Evolutionary conservation across 768 basidiomycete species (phyloP), one percentile per base, ranked within the genome.

Genomic region (Psilocybe sp.): DNA sequence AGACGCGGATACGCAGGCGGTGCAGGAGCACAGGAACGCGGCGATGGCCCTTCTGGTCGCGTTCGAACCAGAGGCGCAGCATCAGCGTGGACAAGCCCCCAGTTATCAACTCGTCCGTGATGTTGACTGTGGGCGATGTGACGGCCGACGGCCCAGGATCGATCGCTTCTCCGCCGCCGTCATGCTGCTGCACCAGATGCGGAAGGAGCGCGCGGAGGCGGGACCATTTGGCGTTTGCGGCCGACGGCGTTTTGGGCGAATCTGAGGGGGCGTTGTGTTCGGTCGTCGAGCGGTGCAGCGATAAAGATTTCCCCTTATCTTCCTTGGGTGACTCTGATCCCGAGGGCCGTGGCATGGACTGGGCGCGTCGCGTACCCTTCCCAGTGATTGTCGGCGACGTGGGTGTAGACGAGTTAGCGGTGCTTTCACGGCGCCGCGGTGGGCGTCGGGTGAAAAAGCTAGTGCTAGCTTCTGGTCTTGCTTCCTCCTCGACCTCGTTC

Each of bases 11-110:
- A 35, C 91, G 80, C 41, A 95, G 73, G 19, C 90, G 82, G 62
- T 93, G 86, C 46, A 94, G 75, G 42, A 93, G 72, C 28, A 85
- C 67, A 5, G 89, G 87, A n/a, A 92, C 73, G 16, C 92, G 82
- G n/a, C 90, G 74, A 48, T 85, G 80, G n/a, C 74, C 82, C 57
- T 84, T 85, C 68, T 95, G 92, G 63, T 94, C 93, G 28, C 84
- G 83, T 59, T 94, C 91, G 53, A 93, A 84, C 84, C 89, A 90
- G 56, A 95, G 75, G 23, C 83, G 78, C 34, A 92, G 66, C 79
- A 94, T 85, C 31, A 92, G 71, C 13, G 84, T 78, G 1, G 89
- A 87, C 5, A 95, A 78, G 14, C 89, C 87, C 4, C 90, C 87
- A 2, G 82, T 78, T 12, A 90, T 86, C 40, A 92, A 80, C 57